Evolutionary conservation across 148 eudicot genomes (phyloP).

Genomic region (Nepenthes gracilis): DNA sequence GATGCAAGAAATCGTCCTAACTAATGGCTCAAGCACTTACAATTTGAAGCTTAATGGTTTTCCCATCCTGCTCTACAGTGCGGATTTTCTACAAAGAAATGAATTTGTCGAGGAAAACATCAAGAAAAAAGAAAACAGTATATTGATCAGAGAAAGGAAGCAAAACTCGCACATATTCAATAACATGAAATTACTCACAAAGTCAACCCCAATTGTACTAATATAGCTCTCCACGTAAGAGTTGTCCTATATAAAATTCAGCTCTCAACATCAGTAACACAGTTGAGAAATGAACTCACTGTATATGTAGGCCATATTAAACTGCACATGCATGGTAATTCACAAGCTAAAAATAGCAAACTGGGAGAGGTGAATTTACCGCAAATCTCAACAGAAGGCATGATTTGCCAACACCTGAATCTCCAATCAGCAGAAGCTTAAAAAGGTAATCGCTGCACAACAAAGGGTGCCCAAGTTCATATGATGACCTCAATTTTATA

Average conservation of each 20-base stretch:
- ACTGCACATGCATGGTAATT: neutral
- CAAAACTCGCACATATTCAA: neutral
- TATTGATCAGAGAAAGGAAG: neutral
- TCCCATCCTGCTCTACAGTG: conserved; percentile 39
- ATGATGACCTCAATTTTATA: no score
- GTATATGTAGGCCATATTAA: neutral
- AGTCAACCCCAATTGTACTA: conserved; percentile 41
- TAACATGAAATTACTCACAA: conserved; percentile 16
- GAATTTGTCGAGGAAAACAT: neutral
- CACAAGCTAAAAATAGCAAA: neutral
- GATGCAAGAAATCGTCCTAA: neutral
- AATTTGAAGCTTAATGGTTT: conserved; percentile 40
- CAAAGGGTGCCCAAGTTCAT: neutral
- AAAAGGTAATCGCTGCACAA: conserved; percentile 37
- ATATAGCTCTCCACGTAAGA: conserved; percentile 39
- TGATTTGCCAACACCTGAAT: conserved; percentile 43
- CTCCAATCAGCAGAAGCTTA: conserved; percentile 38
- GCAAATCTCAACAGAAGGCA: conserved; percentile 42
- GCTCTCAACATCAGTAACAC: neutral
- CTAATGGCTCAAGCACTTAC: conserved; percentile 10
- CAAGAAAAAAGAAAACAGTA: neutral
- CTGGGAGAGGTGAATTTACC: conserved; percentile 12
- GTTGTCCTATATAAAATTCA: conserved; percentile 23
- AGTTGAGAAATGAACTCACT: neutral
- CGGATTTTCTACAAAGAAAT: conserved; percentile 28